Evolutionary conservation across 306 rosid species (phyloP).

Genomic region (Purshia tridentata): DNA sequence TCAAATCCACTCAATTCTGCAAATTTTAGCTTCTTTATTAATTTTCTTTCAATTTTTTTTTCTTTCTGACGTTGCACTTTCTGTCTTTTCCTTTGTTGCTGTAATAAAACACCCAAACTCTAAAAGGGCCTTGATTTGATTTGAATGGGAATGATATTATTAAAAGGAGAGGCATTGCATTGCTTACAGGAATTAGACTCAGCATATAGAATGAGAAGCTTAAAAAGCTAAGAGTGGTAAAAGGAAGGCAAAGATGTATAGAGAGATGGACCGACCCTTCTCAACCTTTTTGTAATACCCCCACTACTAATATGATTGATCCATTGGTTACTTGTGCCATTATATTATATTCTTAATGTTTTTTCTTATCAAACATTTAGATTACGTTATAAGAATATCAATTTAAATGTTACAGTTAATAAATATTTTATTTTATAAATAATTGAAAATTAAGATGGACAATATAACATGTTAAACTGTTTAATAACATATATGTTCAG

Average conservation of each 20-base stretch:
- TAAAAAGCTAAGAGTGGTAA: slow-evolving; percentile 38
- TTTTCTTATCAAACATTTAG: too few species aligned
- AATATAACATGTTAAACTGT: too few species aligned
- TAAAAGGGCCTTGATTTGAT: slow-evolving; percentile 42
- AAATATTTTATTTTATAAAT: too few species aligned
- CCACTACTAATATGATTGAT: slow-evolving; percentile 56
- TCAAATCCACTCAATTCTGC: slow-evolving; percentile 38
- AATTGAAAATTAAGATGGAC: too few species aligned
- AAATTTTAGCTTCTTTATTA: not conserved
- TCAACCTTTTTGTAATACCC: slow-evolving; percentile 31
- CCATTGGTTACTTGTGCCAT: too few species aligned
- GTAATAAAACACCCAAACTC: slow-evolving; percentile 72
- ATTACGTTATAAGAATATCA: too few species aligned
- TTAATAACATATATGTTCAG: too few species aligned
- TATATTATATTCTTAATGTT: too few species aligned
- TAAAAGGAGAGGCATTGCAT: slow-evolving; percentile 17
- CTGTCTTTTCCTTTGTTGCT: slow-evolving; percentile 42
- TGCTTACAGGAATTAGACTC: not conserved
- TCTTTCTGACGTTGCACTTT: slow-evolving; percentile 42
- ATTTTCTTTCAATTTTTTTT: not conserved
- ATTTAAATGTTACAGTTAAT: too few species aligned
- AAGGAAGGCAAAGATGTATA: slow-evolving; percentile 25
- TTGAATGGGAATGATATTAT: slow-evolving; percentile 31
- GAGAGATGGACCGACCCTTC: slow-evolving; percentile 26
- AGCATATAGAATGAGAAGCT: slow-evolving; percentile 24